Evolutionary conservation across 345 rosid genomes (phyloP), one percentile per base, ranked within the genome.

Genomic region (Lumnitzera racemosa): DNA sequence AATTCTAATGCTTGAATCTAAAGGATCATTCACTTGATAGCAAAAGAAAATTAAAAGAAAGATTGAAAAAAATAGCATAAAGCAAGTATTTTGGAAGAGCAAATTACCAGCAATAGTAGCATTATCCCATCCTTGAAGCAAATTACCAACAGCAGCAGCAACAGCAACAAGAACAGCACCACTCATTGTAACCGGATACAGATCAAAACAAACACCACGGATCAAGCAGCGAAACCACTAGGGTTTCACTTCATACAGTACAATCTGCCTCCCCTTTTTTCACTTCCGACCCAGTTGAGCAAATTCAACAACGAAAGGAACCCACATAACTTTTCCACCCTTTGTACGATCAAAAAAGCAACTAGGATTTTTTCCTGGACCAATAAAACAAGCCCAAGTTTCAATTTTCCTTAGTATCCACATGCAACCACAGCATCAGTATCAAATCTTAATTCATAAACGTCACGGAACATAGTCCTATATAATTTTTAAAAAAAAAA

Each of bases 91-190:
- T 36, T 36, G 0, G 43, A 36, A 36, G 43, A 36, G 43, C 10
- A 47, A 53, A 53, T 67, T 67, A 67, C 70, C 70, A 29, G 70
- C 70, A 20, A 67, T 67, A 51, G 70, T 67, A n/a, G 70, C 70
- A 31, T 67, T 67, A 36, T 67, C 70, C 70, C 70, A 67, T 27
- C 70, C 70, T 47, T 67, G 70, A 24, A 67, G 49, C 27, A 67
- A 48, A 53, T 67, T 67, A 47, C 70, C 70, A 59, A 67, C 47
- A 59, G 70, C 64, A 53, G 70, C 70, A 58, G 59, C 70, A 67
- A 67, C 55, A 16, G 70, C 70, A 54, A 59, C 70, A 61, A 61
- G 63, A 56, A 59, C 70, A 47, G 70, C 70, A 29, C 65, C 70
- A 17, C 64, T 54, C 70, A 59, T 67, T 51, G 2, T 5, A 49